phyloP scores from a whole-genome alignment of 2,329 filamentous ascomycete species.

The Xylaria sp. region DNA sequence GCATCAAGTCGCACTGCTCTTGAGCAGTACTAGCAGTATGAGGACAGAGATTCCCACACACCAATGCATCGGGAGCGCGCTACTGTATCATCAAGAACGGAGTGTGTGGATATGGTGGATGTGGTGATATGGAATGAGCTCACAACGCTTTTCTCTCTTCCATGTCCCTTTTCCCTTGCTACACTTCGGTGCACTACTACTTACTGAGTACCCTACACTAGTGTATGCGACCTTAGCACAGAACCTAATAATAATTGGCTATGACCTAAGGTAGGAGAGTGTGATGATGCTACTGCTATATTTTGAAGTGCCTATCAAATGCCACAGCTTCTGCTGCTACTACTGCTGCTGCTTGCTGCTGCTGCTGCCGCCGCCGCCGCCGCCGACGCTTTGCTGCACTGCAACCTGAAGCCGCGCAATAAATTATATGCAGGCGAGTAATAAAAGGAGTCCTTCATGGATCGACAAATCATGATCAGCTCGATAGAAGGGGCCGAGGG shows the following conservation, averaged over 20 bases:
- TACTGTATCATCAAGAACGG: conserved; percentile 40
- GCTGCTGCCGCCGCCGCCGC: conserved; percentile 9
- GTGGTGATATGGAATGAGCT: conserved; percentile 14
- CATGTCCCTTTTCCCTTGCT: conserved; percentile 18
- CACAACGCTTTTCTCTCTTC: conserved; percentile 2
- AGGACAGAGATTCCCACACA: conserved; percentile 41
- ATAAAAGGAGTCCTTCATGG: conserved; percentile 25
- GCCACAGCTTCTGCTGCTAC: conserved; percentile 14
- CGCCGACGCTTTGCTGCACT: conserved; percentile 28
- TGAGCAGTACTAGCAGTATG: conserved; percentile 13
- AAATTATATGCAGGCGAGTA: conserved; percentile 34
- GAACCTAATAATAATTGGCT: conserved; percentile 20
- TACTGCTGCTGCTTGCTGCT: conserved; percentile 12
- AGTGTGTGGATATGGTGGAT: conserved; percentile 17
- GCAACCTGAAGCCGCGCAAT: conserved; percentile 36
- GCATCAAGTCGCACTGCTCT: conserved; percentile 9
- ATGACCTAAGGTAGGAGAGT: conserved; percentile 9
- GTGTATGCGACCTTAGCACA: conserved; percentile 5
- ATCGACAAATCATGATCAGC: conserved; percentile 33
- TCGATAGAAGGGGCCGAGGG: conserved; percentile 13
- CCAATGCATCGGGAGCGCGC: conserved; percentile 47
- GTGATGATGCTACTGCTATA: conserved; percentile 17
- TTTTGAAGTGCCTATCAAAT: conserved; percentile 14
- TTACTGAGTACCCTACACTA: neutral
- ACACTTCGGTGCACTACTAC: conserved; percentile 27